phyloP scores from a whole-genome alignment of 2,329 filamentous ascomycete species.

The Gliomastix tumulicola region DNA sequence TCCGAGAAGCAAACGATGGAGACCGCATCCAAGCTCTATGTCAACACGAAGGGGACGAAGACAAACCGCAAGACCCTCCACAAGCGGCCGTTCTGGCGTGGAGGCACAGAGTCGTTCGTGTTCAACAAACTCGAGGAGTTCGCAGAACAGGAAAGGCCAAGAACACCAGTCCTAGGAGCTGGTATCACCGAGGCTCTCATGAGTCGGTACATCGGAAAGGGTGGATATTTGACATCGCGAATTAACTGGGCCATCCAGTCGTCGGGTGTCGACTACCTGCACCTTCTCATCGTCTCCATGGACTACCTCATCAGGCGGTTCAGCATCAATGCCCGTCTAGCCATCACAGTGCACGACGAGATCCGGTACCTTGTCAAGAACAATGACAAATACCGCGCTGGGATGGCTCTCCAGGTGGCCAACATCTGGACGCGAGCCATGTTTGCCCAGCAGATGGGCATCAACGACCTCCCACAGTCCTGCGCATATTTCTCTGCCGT shows the following conservation, averaged over 20 bases:
- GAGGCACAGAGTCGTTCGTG: slow-evolving; percentile 93
- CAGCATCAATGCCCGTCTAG: slow-evolving; percentile 75
- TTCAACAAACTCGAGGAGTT: slow-evolving; percentile 99
- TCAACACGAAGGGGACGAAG: slow-evolving; percentile 83
- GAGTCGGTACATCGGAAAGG: slow-evolving; percentile 78
- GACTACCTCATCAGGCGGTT: slow-evolving; percentile 84
- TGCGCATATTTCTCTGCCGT: slow-evolving; percentile 95
- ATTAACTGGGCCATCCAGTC: slow-evolving; percentile 99
- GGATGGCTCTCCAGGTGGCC: slow-evolving; percentile 87
- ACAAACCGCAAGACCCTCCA: slow-evolving; percentile 67
- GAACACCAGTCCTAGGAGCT: slow-evolving; percentile 86
- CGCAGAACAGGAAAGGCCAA: slow-evolving; percentile 84
- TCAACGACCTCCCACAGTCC: slow-evolving; percentile 86
- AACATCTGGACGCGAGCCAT: slow-evolving; percentile 97
- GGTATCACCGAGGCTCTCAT: slow-evolving; percentile 95
- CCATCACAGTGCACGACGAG: slow-evolving; percentile 96
- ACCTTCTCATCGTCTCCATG: slow-evolving; percentile 89
- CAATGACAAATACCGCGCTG: slow-evolving; percentile 78
- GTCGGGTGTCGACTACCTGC: slow-evolving; percentile 92
- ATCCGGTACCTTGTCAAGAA: slow-evolving; percentile 88
- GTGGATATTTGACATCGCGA: slow-evolving; percentile 87
- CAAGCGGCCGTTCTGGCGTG: slow-evolving; percentile 82
- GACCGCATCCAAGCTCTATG: slow-evolving; percentile 75
- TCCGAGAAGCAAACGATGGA: slow-evolving; percentile 71
- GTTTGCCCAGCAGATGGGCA: slow-evolving; percentile 95